Evolutionary conservation across 352 stramenopile genomes (phyloP).

Genomic region (Globisporangium splendens): DNA sequence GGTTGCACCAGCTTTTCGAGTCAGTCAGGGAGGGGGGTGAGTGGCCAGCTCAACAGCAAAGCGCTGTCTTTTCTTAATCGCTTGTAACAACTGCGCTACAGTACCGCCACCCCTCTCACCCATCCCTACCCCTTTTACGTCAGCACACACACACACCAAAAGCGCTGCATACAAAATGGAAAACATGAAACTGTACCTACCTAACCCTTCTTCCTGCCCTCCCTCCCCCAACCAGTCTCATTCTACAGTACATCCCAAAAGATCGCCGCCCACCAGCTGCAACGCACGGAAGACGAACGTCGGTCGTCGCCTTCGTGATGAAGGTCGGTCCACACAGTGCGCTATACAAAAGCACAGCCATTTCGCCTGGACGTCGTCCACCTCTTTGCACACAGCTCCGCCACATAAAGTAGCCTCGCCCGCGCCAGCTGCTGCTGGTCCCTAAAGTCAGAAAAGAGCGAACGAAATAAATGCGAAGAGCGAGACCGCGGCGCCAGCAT

Average conservation of each 20-base stretch:
- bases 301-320: too few relatives aligned
- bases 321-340: too few relatives aligned
- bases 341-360: neutral
- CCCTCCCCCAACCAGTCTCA: too few relatives aligned
- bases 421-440: neutral
- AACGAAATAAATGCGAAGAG: slow-evolving; percentile 1
- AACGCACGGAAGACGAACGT: too few relatives aligned
- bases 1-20: neutral
- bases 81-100: neutral
- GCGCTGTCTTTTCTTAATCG: neutral
- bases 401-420: neutral
- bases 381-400: neutral
- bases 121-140: neutral
- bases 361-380: neutral
- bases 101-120: neutral
- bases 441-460: slow-evolving; percentile 1
- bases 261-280: too few relatives aligned
- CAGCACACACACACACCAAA: neutral
- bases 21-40: neutral
- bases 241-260: too few relatives aligned
- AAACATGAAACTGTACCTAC: neutral
- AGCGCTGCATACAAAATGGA: neutral
- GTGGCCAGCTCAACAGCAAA: neutral
- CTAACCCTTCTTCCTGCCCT: neutral
- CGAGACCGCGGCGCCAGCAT: neutral